Conservation (phyloP, 148 eudicot genomes). For the Cornus kousa region DNA sequence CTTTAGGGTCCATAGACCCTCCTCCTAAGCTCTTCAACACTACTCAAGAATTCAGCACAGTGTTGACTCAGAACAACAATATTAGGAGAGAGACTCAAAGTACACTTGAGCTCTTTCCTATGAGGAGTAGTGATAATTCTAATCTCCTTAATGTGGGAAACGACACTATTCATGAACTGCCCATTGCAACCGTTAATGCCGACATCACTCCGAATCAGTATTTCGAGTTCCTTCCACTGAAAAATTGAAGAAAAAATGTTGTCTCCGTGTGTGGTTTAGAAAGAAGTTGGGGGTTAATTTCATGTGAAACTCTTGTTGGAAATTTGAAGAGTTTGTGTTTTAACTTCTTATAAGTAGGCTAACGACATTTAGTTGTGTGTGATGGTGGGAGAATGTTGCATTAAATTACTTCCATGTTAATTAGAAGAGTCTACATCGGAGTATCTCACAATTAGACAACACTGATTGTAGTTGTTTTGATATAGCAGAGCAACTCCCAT, state of each 20-base stretch:
- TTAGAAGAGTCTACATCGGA: too few species aligned
- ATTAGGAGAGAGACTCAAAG: conserved; percentile 6
- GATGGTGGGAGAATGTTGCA: neutral
- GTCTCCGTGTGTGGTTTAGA: neutral
- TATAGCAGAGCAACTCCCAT: too few species aligned
- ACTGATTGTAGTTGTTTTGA: too few species aligned
- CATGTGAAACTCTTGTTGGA: neutral
- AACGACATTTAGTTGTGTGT: neutral
- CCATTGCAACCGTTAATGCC: neutral
- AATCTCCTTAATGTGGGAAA: neutral
- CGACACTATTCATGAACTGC: neutral
- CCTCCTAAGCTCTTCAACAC: neutral
- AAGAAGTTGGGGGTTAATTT: neutral
- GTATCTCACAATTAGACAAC: too few species aligned
- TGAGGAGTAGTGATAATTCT: conserved; percentile 1
- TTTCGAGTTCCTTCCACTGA: conserved; percentile 27
- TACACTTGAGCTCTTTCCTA: conserved; percentile 33
- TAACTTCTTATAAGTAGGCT: neutral
- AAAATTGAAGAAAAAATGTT: neutral
- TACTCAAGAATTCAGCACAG: neutral
- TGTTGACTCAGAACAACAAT: too few species aligned
- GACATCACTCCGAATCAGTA: conserved; percentile 12
- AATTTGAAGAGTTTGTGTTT: neutral
- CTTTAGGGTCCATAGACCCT: neutral
- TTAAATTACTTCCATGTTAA: too few species aligned